Base-by-base conservation (phyloP, 2,329 filamentous ascomycete genomes). In the Pseudocercospora pini-densiflorae region DNA sequence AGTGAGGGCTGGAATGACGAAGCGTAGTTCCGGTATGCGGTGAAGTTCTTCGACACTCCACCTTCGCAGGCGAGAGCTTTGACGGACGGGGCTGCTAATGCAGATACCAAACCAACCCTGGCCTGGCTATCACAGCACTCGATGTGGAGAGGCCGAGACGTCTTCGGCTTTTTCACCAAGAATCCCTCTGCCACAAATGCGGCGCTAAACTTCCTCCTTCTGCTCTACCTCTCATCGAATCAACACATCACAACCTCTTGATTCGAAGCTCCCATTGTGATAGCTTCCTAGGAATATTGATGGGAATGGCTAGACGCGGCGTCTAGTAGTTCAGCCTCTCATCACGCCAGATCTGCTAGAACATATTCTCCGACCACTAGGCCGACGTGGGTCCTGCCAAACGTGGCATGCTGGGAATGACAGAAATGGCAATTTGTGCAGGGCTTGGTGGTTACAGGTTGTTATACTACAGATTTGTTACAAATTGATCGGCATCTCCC, bases 341-440 rank as follows among this genome's bases (percentile, higher is more conserved):
- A 27, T 53, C 49, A 29, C 49, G 49, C 49, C 49, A 53, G 49
- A 53, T 53, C 49, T 53, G 24, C 49, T 7, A 16, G 14, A 23
- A 24, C 49, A 53, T 53, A 53, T 53, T 53, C 49, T 53, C 49
- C 49, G 49, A 23, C 49, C 19, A 53, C 12, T 36, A 36, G 33
- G 33, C 33, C 33, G 33, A 43, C 40, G 23, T 27, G 23, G 51
- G 55, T 36, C 31, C 33, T 36, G 19, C 55, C 55, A 31, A 58
- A 58, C 55, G 55, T 43, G 55, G 55, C 55, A 58, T 58, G 55
- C 55, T 43, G 31, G 55, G 31, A 19, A 58, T 61, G 59, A 51
- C 59, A 33, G 45, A 61, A 61, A 51, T 29, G 59, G 59, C 59
- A 51, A 49, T 49, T 19, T 61, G 59, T 40, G 29, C 59, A 61